These are phyloP conservation scores for Fonsecaea pedrosoi DNA, from an alignment of 2,329 filamentous ascomycete genomes.

Conservation along the genomic window DNA sequence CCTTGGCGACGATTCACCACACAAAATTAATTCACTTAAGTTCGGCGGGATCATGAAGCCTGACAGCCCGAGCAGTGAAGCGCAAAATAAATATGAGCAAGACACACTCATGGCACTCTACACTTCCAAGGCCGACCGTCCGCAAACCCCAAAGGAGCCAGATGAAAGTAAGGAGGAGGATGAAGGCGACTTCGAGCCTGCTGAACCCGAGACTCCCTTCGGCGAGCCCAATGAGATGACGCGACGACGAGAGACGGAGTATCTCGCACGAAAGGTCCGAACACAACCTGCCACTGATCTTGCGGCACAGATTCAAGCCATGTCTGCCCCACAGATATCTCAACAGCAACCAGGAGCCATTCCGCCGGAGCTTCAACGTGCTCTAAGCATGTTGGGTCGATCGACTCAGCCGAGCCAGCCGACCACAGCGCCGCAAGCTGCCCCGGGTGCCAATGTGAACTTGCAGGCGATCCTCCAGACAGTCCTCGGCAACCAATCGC, in stretches of 20 bases:
- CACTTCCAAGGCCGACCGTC: slow-evolving; percentile 54
- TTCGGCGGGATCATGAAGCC: slow-evolving; percentile 51
- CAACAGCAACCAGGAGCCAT: slow-evolving; percentile 37
- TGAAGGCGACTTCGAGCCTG: slow-evolving; percentile 49
- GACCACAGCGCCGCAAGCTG: slow-evolving; percentile 32
- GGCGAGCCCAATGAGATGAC: slow-evolving; percentile 52
- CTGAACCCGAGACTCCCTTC: slow-evolving; percentile 47
- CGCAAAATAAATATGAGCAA: slow-evolving; percentile 55
- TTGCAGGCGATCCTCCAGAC: slow-evolving; percentile 29
- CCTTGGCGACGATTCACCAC: slow-evolving; percentile 29
- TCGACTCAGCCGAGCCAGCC: slow-evolving; percentile 40
- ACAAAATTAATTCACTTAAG: slow-evolving; percentile 48
- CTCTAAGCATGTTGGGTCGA: slow-evolving; percentile 47
- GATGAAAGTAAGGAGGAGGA: slow-evolving; percentile 43
- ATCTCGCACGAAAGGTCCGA: slow-evolving; percentile 44
- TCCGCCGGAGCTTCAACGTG: slow-evolving; percentile 39
- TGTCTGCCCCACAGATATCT: slow-evolving; percentile 41
- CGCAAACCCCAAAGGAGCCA: slow-evolving; percentile 56
- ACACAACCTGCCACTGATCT: slow-evolving; percentile 38
- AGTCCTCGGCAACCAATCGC: slow-evolving; percentile 43
- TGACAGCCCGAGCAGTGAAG: slow-evolving; percentile 50
- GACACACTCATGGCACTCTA: slow-evolving; percentile 58
- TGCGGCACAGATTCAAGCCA: slow-evolving; percentile 44
- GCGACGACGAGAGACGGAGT: slow-evolving; percentile 51
- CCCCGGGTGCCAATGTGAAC: slow-evolving; percentile 30